These are phyloP conservation scores for Colletotrichum kahawae DNA, from an alignment of 2,329 filamentous ascomycete genomes.

Conservation along the genomic window DNA sequence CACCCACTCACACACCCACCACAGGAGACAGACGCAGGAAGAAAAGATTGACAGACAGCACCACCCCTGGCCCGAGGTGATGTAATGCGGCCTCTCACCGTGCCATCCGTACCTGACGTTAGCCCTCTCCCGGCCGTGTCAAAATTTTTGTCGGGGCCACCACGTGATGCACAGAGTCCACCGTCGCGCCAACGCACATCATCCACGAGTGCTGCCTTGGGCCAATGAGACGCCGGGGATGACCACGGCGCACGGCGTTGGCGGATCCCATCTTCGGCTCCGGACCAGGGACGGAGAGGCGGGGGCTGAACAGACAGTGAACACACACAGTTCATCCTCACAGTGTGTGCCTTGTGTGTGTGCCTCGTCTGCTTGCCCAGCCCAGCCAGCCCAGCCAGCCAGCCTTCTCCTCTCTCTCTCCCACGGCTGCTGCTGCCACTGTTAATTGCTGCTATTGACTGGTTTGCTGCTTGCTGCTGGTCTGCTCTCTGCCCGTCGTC, in stretches of 20 bases:
- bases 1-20: not conserved
- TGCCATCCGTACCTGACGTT: not conserved
- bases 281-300: conserved; percentile 19
- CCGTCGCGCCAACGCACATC: not conserved
- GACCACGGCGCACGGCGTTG: not conserved
- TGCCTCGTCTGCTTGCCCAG: not conserved
- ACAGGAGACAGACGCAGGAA: not conserved
- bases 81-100: conserved; percentile 6
- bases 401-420: not conserved
- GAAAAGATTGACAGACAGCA: not conserved
- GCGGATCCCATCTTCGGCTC: conserved; percentile 1
- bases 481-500: not conserved
- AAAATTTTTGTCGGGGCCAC: conserved; percentile 7
- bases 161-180: not conserved
- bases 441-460: not conserved
- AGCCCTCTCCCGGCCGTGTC: not conserved
- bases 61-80: not conserved
- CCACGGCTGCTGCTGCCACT: not conserved
- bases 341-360: not conserved
- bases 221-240: not conserved
- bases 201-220: not conserved
- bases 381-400: not conserved
- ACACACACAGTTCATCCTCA: conserved; percentile 2
- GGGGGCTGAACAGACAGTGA: conserved; percentile 5
- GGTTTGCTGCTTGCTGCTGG: not conserved